These are phyloP conservation scores for Ensete ventricosum DNA, from an alignment of 176 grass and related monocot genomes.

Conservation along the genomic window DNA sequence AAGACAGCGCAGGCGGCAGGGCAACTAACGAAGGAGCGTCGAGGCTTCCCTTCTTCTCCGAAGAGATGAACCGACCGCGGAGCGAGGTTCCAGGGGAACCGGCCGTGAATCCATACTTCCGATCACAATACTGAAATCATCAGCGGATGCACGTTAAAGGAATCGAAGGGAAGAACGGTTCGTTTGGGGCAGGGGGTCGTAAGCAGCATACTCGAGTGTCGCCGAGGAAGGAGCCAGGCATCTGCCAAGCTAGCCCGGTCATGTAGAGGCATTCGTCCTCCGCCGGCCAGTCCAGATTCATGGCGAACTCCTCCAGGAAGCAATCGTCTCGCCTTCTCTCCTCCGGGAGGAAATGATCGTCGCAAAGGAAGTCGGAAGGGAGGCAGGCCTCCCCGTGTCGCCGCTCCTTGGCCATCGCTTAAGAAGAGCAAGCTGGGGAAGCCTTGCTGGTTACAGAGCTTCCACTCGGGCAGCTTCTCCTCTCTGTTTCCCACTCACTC, in stretches of 20 bases:
- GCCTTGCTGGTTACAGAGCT: background rate
- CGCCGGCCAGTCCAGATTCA: background rate
- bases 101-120: background rate
- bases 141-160: background rate
- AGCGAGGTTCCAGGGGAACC: constrained; percentile 17
- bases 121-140: background rate
- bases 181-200: background rate
- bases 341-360: constrained; percentile 16
- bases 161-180: background rate
- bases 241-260: constrained; percentile 3
- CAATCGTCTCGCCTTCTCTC: background rate
- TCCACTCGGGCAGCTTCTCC: background rate
- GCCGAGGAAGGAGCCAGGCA: constrained; percentile 17
- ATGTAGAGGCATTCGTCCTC: constrained; percentile 29
- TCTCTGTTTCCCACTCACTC: background rate
- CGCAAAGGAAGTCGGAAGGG: constrained; percentile 25
- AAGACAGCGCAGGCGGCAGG: background rate
- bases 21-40: background rate
- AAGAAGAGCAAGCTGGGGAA: background rate
- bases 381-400: constrained; percentile 23
- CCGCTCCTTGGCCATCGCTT: background rate
- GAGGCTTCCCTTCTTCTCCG: background rate
- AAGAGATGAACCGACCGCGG: background rate
- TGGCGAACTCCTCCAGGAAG: background rate
- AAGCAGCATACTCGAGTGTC: background rate